phyloP scores from a whole-genome alignment of 345 rosid genomes.

The Camelina neglecta region DNA sequence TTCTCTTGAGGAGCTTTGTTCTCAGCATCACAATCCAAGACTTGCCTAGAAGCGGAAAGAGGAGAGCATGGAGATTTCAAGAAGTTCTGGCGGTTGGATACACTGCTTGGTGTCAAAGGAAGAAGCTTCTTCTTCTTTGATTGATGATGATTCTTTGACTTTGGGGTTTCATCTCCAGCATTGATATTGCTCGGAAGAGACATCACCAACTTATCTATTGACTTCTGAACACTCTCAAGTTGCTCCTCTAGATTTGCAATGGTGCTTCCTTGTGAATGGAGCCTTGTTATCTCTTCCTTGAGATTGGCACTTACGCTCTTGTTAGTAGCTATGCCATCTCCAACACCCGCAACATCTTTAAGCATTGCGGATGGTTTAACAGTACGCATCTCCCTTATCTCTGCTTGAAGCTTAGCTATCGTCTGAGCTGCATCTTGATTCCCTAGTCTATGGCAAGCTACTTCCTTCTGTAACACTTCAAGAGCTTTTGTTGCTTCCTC shows the following conservation, averaged over 20 bases:
- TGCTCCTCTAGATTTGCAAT: slow-evolving; percentile 96
- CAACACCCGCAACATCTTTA: slow-evolving; percentile 60
- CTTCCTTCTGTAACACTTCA: slow-evolving; percentile 97
- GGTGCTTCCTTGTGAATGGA: slow-evolving; percentile 94
- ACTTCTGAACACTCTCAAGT: slow-evolving; percentile 94
- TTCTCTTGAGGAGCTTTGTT: slow-evolving; percentile 77
- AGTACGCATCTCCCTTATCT: slow-evolving; percentile 89
- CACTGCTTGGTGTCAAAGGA: slow-evolving; percentile 81
- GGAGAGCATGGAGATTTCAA: slow-evolving; percentile 93
- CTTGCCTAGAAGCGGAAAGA: slow-evolving; percentile 73
- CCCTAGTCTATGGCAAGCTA: slow-evolving; percentile 93
- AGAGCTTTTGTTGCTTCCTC: slow-evolving; percentile 95
- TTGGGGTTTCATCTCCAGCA: slow-evolving; percentile 65
- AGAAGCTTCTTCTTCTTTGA: slow-evolving; percentile 80
- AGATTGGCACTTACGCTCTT: slow-evolving; percentile 93
- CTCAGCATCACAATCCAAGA: slow-evolving; percentile 75
- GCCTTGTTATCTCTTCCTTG: slow-evolving; percentile 98
- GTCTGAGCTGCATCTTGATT: slow-evolving; percentile 99
- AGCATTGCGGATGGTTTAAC: slow-evolving; percentile 52
- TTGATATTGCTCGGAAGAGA: slow-evolving; percentile 75
- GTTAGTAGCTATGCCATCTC: slow-evolving; percentile 62
- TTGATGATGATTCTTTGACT: slow-evolving; percentile 65
- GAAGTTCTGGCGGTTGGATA: slow-evolving; percentile 69
- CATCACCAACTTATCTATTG: slow-evolving; percentile 95
- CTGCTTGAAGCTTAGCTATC: slow-evolving; percentile 94